A percentile compares a stretch with the other conserved stretches of the same genome.
These are phyloP conservation scores for Conidiobolus incongruus DNA, from an alignment of 371 early-diverging fungal genomes.

Conservation along the genomic window DNA sequence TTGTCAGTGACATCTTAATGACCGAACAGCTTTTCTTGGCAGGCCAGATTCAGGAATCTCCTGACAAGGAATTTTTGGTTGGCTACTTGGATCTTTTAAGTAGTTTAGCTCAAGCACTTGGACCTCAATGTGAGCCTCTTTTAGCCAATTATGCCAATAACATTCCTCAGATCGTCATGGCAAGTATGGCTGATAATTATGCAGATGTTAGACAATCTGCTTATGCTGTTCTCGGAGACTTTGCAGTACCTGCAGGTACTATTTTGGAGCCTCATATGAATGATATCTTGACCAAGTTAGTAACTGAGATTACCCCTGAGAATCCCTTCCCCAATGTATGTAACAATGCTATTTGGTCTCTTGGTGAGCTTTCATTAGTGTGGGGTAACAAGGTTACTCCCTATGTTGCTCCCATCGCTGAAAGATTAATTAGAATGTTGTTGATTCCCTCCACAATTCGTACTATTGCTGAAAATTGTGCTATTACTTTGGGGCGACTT, in stretches of 20 bases:
- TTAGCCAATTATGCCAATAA: conserved; percentile 11
- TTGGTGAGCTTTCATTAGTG: conserved; percentile 78
- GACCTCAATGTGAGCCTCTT: conserved; percentile 40
- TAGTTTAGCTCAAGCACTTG: conserved; percentile 78
- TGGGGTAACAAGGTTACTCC: conserved; percentile 16
- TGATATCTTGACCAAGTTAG: conserved; percentile 43
- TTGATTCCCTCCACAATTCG: too few species aligned
- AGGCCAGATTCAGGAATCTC: conserved; percentile 38
- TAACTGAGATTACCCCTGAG: conserved; percentile 40
- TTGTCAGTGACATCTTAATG: conserved; percentile 50
- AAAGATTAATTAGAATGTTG: conserved; percentile 57
- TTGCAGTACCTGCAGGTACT: conserved; percentile 62
- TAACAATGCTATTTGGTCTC: conserved; percentile 91
- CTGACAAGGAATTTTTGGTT: conserved; percentile 83
- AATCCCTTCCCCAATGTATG: conserved; percentile 36
- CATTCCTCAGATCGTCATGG: too few species aligned
- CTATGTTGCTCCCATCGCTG: conserved; percentile 52
- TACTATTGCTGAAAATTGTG: conserved; percentile 64
- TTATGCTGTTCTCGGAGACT: conserved; percentile 82
- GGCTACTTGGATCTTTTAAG: conserved; percentile 83
- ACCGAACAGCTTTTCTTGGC: conserved; percentile 28
- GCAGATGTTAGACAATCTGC: conserved; percentile 78
- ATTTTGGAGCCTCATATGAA: conserved; percentile 45
- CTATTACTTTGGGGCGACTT: conserved; percentile 82
- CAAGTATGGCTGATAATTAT: conserved; percentile 19